phyloP scores from a whole-genome alignment of 2,329 filamentous ascomycete species.

The Penicillium frequentans region DNA sequence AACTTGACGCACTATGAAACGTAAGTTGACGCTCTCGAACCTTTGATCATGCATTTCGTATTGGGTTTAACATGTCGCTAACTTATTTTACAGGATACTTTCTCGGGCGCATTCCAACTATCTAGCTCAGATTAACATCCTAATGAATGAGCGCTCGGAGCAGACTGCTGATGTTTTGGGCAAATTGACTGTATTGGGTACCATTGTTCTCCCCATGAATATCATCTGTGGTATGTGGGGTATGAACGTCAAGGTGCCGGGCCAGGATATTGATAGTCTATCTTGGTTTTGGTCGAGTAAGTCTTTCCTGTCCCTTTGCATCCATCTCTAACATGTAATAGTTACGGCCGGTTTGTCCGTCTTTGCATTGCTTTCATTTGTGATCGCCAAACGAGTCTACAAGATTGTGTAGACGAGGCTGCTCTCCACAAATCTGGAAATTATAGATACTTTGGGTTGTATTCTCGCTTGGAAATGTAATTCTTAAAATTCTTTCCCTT shows the following conservation, averaged over 20 bases:
- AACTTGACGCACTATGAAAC: slow-evolving; percentile 96
- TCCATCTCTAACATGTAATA: slow-evolving; percentile 16
- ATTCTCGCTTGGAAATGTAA: neutral
- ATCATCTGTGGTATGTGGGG: slow-evolving; percentile 98
- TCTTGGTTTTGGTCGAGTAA: slow-evolving; percentile 69
- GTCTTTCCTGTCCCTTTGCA: slow-evolving; percentile 16
- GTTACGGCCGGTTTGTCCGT: slow-evolving; percentile 71
- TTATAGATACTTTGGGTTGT: slow-evolving; percentile 10
- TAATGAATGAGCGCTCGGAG: slow-evolving; percentile 97
- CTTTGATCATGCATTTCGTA: neutral
- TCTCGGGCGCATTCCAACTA: slow-evolving; percentile 93
- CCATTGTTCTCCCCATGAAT: slow-evolving; percentile 97
- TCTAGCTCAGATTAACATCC: slow-evolving; percentile 97
- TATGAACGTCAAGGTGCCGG: slow-evolving; percentile 97
- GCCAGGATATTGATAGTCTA: slow-evolving; percentile 78
- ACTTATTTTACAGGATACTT: slow-evolving; percentile 63
- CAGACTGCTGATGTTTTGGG: slow-evolving; percentile 93
- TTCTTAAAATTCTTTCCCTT: neutral
- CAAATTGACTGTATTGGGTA: slow-evolving; percentile 91
- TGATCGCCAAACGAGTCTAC: slow-evolving; percentile 81
- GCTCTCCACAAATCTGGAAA: neutral
- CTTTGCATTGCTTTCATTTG: slow-evolving; percentile 78
- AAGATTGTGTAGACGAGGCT: slow-evolving; percentile 63
- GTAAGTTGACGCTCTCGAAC: slow-evolving; percentile 53
- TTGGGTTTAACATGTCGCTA: slow-evolving; percentile 9